Conservation (phyloP, 108 stramenopile genomes). For the Cyclotella sp. region DNA sequence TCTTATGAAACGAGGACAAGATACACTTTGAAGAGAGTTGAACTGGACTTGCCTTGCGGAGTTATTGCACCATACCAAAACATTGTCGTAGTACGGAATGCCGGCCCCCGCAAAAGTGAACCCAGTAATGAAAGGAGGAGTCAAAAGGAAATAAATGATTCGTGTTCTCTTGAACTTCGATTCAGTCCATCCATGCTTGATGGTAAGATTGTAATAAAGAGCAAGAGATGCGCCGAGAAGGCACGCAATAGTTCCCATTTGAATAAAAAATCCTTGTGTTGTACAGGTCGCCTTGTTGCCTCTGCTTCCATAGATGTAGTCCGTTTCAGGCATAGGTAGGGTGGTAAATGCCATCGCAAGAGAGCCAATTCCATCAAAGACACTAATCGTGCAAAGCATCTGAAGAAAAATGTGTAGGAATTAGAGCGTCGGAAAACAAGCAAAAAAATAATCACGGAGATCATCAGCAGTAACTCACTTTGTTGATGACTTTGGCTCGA, state of each 20-base stretch:
- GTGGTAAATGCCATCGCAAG: slow-evolving; percentile 19
- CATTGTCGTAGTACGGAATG: slow-evolving; percentile 8
- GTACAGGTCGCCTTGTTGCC: slow-evolving; percentile 42
- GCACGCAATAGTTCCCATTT: too few species aligned
- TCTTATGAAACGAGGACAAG: background rate
- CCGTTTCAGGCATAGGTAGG: slow-evolving; percentile 9
- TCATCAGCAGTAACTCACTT: slow-evolving; percentile 4
- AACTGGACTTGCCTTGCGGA: too few species aligned
- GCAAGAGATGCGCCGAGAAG: too few species aligned
- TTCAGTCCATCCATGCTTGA: slow-evolving; percentile 9
- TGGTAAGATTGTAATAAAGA: too few species aligned
- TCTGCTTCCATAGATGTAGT: slow-evolving; percentile 29
- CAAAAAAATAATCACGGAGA: background rate
- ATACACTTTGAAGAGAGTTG: background rate
- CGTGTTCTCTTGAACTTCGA: slow-evolving; percentile 2
- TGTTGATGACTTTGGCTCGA: slow-evolving; percentile 9
- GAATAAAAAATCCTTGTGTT: too few species aligned
- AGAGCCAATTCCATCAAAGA: slow-evolving; percentile 14
- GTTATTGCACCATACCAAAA: slow-evolving; percentile 17
- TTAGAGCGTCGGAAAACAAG: background rate
- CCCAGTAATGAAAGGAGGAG: background rate
- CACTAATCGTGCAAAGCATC: slow-evolving; percentile 10
- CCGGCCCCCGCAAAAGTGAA: background rate
- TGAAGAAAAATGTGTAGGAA: background rate
- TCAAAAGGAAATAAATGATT: background rate